Conservation (phyloP, 2,329 filamentous ascomycete genomes). For the Trichoderma asperellum region DNA sequence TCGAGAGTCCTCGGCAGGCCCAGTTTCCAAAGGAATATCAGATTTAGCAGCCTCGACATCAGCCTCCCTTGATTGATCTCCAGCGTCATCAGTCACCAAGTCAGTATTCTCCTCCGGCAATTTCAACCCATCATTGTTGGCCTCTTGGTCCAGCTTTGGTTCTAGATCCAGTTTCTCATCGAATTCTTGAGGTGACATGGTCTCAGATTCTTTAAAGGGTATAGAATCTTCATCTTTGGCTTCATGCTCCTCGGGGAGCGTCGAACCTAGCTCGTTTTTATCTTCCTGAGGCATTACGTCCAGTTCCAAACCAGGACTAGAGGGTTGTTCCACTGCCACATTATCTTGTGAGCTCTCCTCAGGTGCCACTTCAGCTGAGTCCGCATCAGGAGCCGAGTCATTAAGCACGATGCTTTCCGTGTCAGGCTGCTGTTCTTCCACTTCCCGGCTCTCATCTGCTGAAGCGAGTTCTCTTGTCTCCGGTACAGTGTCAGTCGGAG, state of each 20-base stretch:
- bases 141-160: constrained; percentile 9
- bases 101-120: background rate
- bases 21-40: constrained; percentile 7
- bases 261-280: constrained; percentile 38
- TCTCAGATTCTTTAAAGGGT: constrained; percentile 38
- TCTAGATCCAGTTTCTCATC: background rate
- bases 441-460: background rate
- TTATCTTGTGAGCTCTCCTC: constrained; percentile 29
- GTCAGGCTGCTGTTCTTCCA: constrained; percentile 1
- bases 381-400: background rate
- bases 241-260: constrained; percentile 42
- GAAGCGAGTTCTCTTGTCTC: background rate
- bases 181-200: constrained; percentile 27
- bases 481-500: background rate
- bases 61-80: background rate
- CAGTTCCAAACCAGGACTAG: constrained; percentile 34
- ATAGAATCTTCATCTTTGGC: constrained; percentile 40
- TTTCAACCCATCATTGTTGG: background rate
- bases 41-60: background rate
- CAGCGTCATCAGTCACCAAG: background rate
- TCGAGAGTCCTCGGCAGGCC: background rate
- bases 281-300: constrained; percentile 39
- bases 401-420: background rate
- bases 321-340: constrained; percentile 32
- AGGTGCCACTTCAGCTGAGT: background rate